phyloP scores from a whole-genome alignment of 1,139 yeast genomes.

The Suhomyces maxii region DNA sequence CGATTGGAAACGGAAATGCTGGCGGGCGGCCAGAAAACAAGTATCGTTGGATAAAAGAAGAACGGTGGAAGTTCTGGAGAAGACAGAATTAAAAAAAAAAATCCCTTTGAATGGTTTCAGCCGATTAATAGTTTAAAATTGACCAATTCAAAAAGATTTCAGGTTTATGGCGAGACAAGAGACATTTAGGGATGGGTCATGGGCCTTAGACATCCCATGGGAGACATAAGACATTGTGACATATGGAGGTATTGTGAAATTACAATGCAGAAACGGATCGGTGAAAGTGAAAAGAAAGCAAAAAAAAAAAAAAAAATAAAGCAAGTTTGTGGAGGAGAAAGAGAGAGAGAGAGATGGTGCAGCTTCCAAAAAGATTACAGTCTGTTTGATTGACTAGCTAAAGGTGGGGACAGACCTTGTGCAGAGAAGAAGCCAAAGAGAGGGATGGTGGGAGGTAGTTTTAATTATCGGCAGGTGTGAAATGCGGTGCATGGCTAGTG shows the following conservation, averaged over 20 bases:
- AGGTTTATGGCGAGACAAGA: conserved; percentile 1
- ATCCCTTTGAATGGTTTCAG: not conserved
- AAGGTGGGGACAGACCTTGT: no score
- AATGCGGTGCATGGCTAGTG: not conserved
- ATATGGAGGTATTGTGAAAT: not conserved
- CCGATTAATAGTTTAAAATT: not conserved
- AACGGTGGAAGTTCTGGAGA: not conserved
- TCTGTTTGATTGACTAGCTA: no score
- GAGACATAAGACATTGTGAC: conserved; percentile 3
- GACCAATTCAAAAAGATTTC: conserved; percentile 1
- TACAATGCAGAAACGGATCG: not conserved
- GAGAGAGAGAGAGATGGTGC: no score
- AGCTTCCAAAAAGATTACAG: no score
- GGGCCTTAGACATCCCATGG: conserved; percentile 5
- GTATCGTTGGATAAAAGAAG: not conserved
- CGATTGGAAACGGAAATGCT: not conserved
- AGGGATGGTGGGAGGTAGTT: not conserved
- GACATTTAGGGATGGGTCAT: conserved; percentile 7
- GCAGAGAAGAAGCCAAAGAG: no score
- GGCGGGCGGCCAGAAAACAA: not conserved
- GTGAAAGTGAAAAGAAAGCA: not conserved
- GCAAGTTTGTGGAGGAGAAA: not conserved
- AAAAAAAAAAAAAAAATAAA: no score
- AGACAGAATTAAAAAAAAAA: not conserved
- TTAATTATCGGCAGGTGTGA: not conserved